These are phyloP conservation scores for Suhomyces pyralidae DNA, from an alignment of 805 yeast species.

Conservation along the genomic window DNA sequence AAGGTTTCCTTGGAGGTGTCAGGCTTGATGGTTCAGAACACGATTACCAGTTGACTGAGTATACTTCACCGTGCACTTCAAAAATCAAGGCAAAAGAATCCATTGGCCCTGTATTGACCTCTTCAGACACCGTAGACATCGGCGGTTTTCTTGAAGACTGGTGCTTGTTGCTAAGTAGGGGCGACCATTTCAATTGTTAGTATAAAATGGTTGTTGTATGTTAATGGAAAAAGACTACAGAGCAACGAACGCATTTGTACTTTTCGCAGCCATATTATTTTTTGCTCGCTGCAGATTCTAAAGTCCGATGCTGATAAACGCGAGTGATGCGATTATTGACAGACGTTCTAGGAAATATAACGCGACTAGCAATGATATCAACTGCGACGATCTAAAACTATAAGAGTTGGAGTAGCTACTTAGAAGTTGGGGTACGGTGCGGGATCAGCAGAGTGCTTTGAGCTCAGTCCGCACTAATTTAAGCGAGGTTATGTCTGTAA, in stretches of 20 bases:
- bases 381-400: neutral
- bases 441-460: too few relatives aligned
- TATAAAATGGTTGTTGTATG: neutral
- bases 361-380: conserved; percentile 3
- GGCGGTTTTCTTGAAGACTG: conserved; percentile 93
- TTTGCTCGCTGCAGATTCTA: neutral
- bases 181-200: conserved; percentile 79
- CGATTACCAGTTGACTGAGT: too few relatives aligned
- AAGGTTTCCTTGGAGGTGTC: too few relatives aligned
- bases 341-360: neutral
- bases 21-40: too few relatives aligned
- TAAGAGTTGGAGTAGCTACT: too few relatives aligned
- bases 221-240: neutral
- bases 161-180: conserved; percentile 92
- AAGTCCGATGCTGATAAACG: conserved; percentile 2
- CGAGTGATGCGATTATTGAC: conserved; percentile 8
- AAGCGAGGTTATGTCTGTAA: too few relatives aligned
- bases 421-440: too few relatives aligned
- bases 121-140: conserved; percentile 95
- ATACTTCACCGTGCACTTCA: too few relatives aligned
- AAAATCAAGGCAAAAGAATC: too few relatives aligned
- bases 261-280: neutral
- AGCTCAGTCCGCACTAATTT: too few relatives aligned
- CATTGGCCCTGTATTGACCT: too few relatives aligned
- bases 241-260: conserved; percentile 1